Evolutionary conservation across 2,329 filamentous ascomycete genomes (phyloP), one percentile per base, ranked within the genome.

Genomic region (Neonectria hederae): DNA sequence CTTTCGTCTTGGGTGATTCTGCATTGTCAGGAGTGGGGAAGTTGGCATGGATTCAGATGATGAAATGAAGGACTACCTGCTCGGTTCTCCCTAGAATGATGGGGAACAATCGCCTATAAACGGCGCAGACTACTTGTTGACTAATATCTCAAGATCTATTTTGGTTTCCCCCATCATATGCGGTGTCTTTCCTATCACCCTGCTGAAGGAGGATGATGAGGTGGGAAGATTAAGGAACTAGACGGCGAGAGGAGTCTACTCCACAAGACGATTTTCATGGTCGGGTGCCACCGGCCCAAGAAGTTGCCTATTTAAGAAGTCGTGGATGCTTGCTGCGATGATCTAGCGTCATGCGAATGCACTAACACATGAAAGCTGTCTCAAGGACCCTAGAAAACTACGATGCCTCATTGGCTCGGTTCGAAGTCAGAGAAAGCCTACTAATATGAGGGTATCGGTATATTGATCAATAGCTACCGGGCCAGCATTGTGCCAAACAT

Each of bases 1-100:
- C 46, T 59, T 59, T 40, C 56, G 46, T 43, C 26, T 52, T 19
- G 56, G 56, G n/a, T 43, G 42, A 24, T 52, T 51, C 14, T 59
- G 24, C 46, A 58, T 58, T n/a, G 40, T 4, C 10, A 3, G 45
- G 17, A 11, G 14, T 19, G 45, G 9, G 17, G 26, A 28, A 19
- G 28, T 21, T 11, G 13, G 9, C 11, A 22, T 14, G 11, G 42
- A 22, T 5, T 30, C 17, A 17, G 13, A 49, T 6, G 17, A n/a
- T 21, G 9, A 30, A 14, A 38, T 38, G 35, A 38, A 38, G 35
- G 19, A 45, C 35, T 38, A 38, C 14, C 35, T 38, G 1, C 42
- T 13, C 19, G 10, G 19, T 11, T 2, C 9, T 19, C 4, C 9
- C 24, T 13, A 21, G n/a, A 11, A 11, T 49, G 8, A 49, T 45